These are phyloP conservation scores for Sporothrix mexicana DNA, from an alignment of 2,329 filamentous ascomycete species.

Conservation along the genomic window DNA sequence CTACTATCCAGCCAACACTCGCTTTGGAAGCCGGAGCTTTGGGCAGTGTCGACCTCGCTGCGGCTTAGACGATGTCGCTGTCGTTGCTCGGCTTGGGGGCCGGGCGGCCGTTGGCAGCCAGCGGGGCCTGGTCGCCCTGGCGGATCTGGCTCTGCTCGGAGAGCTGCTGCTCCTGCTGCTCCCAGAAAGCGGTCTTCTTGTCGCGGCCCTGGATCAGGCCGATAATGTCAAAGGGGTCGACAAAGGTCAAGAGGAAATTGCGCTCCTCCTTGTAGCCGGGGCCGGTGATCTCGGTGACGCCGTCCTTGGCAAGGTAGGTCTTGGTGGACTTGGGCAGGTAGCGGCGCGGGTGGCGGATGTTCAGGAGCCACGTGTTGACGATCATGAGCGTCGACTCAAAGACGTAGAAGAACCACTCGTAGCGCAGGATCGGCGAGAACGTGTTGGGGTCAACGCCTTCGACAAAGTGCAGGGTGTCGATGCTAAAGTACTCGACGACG, in stretches of 20 bases:
- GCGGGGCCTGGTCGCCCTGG: background rate
- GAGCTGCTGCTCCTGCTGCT: constrained; percentile 26
- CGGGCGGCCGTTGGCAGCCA: constrained; percentile 4
- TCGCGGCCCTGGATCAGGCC: constrained; percentile 38
- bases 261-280: constrained; percentile 57
- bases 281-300: constrained; percentile 55
- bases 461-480: constrained; percentile 59
- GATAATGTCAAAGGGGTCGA: constrained; percentile 44
- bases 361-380: constrained; percentile 56
- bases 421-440: constrained; percentile 57
- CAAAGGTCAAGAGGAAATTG: constrained; percentile 49
- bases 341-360: constrained; percentile 56
- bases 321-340: constrained; percentile 57
- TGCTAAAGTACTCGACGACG: constrained; percentile 63
- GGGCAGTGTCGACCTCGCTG: no score
- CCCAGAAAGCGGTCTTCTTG: constrained; percentile 40
- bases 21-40: background rate
- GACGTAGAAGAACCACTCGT: constrained; percentile 65
- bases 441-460: constrained; percentile 65
- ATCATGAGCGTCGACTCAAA: constrained; percentile 63
- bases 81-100: constrained; percentile 15
- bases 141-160: background rate
- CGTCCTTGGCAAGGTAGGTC: constrained; percentile 58
- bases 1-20: background rate
- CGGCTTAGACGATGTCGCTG: background rate